phyloP scores from a whole-genome alignment of 331 rosid genomes.

The Quercus phellos region DNA sequence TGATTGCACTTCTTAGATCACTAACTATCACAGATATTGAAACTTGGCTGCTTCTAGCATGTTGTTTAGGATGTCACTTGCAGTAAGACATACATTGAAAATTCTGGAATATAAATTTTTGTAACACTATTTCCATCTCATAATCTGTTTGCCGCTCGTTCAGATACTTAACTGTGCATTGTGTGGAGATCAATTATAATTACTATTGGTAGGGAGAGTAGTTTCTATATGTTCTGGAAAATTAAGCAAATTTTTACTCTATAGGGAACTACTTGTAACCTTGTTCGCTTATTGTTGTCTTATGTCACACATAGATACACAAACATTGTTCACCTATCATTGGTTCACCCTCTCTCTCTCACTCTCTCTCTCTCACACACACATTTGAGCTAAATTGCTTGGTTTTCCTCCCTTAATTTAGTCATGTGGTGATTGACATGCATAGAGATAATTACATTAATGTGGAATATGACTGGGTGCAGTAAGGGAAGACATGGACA shows the following conservation, averaged over 20 bases:
- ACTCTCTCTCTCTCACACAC: neutral
- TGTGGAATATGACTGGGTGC: constrained; percentile 33
- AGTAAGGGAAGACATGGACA: constrained; percentile 94
- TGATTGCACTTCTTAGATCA: neutral
- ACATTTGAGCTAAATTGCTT: neutral
- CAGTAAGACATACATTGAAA: neutral
- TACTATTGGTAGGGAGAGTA: neutral
- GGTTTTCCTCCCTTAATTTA: neutral
- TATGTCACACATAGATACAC: neutral
- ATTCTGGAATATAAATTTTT: neutral
- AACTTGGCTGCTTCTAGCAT: neutral
- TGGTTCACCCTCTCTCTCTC: neutral
- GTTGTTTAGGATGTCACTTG: neutral
- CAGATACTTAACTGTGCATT: neutral
- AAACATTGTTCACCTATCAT: neutral
- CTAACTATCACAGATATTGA: neutral
- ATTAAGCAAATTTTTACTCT: neutral
- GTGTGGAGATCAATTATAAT: neutral
- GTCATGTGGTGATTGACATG: neutral
- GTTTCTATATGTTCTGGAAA: neutral
- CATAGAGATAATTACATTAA: neutral
- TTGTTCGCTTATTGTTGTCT: neutral
- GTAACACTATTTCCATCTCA: neutral
- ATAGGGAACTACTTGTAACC: neutral
- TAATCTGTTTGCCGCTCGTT: neutral